Evolutionary conservation across 2,329 filamentous ascomycete genomes (phyloP), one percentile per base, ranked within the genome.

Genomic region (Didymella lethalis): DNA sequence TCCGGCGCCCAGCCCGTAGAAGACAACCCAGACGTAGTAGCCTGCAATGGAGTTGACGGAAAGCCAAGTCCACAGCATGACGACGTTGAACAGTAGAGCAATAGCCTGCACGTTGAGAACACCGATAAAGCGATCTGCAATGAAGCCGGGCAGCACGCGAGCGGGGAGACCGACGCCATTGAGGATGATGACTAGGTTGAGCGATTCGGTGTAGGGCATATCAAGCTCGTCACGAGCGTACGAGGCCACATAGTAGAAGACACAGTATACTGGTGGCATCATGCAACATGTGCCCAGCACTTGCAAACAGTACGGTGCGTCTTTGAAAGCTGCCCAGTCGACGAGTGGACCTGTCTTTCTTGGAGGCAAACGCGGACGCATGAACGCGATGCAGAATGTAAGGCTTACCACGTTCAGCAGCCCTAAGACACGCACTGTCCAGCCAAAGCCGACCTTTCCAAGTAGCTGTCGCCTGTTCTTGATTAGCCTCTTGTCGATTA

Each of bases 1-100:
- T 1, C 67, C 88, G 0, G 83, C 86, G 2, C 83, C 83, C 47
- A 90, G 79, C 1, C 90, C 90, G 68, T 89, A 90, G 55, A 88
- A 80, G 0, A 82, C 77, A 0, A 85, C 78, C 82, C 90, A 92
- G 0, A 79, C 81, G 67, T 90, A 90, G 28, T 91, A 76, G 0
- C 83, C 82, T 0, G 76, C 48, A 0, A 82, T 72, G 16, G 77
- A 76, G 1, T 71, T 61, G 7, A 92, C 85, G 1, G 80, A 83
- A 18, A 85, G 83, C 88, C 88, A 91, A 64, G 78, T 79, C 58
- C 85, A 84, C 1, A 81, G 66, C 20, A 83, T 67, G 4, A 82
- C 52, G 1, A 75, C 73, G 0, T 82, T 80, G 7, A 75, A 61
- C 11, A 81, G 58, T 12, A 80, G 75, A 41, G 79, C 78, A 0